Conservation (phyloP, 2,329 filamentous ascomycete species). For the Lachnellula willkommii region DNA sequence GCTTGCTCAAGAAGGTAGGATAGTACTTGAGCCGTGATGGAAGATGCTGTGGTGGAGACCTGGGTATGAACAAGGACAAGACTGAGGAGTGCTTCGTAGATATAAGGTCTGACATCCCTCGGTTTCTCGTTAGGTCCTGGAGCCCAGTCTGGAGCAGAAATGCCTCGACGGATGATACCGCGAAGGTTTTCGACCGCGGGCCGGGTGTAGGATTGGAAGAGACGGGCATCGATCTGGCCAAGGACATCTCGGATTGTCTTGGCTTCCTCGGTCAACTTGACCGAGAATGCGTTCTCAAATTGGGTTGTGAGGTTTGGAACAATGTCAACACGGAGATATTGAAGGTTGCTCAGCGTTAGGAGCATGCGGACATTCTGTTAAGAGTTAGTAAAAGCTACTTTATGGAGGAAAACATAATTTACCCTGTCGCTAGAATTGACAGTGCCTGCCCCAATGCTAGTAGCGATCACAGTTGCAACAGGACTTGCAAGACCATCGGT, state of each 20-base stretch:
- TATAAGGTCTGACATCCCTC: conserved; percentile 74
- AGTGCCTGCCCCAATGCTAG: conserved; percentile 41
- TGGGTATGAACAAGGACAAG: conserved; percentile 91
- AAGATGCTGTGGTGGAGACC: conserved; percentile 71
- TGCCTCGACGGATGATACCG: conserved; percentile 65
- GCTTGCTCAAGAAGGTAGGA: conserved; percentile 81
- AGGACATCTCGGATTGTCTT: conserved; percentile 90
- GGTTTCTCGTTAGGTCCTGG: conserved; percentile 55
- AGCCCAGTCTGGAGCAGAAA: conserved; percentile 67
- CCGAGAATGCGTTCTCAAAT: conserved; percentile 90
- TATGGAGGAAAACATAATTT: conserved; percentile 24
- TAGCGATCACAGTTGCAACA: conserved; percentile 30
- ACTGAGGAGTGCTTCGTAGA: conserved; percentile 78
- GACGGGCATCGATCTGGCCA: conserved; percentile 78
- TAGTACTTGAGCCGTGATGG: conserved; percentile 74
- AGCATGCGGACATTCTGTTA: conserved; percentile 86
- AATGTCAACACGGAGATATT: conserved; percentile 72
- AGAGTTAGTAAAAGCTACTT: conserved; percentile 24
- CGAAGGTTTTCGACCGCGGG: conserved; percentile 66
- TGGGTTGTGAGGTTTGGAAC: conserved; percentile 85
- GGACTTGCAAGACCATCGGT: conserved; percentile 30
- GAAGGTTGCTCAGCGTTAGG: conserved; percentile 86
- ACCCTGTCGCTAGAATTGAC: conserved; percentile 50
- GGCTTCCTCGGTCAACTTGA: conserved; percentile 88
- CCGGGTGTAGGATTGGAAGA: conserved; percentile 88